Evolutionary conservation across 2,329 filamentous ascomycete species (phyloP).

Genomic region (Venturia aucupariae): DNA sequence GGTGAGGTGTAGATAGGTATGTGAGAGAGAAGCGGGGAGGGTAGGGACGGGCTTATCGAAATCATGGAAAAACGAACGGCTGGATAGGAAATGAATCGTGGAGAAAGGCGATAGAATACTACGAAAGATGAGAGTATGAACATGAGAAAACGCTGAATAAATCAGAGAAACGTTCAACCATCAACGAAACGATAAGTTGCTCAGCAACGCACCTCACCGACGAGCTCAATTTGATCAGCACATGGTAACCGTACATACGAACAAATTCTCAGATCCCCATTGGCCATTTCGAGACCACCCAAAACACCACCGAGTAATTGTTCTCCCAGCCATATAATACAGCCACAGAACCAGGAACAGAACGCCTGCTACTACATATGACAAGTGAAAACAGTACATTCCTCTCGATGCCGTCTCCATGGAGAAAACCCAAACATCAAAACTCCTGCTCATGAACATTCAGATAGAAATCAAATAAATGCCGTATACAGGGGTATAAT

Average conservation of each 20-base stretch:
- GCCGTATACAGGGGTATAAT: neutral
- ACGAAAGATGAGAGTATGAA: too few species aligned
- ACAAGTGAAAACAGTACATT: neutral
- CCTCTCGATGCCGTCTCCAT: neutral
- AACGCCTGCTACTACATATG: neutral
- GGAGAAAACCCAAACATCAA: neutral
- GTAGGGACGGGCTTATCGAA: too few species aligned
- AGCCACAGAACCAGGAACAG: neutral
- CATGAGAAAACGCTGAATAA: too few species aligned
- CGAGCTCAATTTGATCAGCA: neutral
- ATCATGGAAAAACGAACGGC: too few species aligned
- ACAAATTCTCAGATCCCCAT: neutral
- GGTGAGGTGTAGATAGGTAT: constrained; percentile 35
- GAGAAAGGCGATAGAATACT: too few species aligned
- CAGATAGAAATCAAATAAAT: neutral
- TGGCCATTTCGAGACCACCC: neutral
- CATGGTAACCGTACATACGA: neutral
- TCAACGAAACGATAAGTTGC: too few species aligned
- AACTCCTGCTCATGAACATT: neutral
- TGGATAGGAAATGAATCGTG: too few species aligned
- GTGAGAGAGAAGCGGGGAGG: too few species aligned
- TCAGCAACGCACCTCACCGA: too few species aligned
- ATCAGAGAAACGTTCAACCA: too few species aligned
- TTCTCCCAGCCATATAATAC: too few species aligned
- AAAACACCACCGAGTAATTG: neutral